Percentiles rank a stretch among this genome's conserved stretches.
These are phyloP conservation scores for Physcomitrium patens DNA, from an alignment of 225 moss, liverwort and hornwort species.

Conservation along the genomic window DNA sequence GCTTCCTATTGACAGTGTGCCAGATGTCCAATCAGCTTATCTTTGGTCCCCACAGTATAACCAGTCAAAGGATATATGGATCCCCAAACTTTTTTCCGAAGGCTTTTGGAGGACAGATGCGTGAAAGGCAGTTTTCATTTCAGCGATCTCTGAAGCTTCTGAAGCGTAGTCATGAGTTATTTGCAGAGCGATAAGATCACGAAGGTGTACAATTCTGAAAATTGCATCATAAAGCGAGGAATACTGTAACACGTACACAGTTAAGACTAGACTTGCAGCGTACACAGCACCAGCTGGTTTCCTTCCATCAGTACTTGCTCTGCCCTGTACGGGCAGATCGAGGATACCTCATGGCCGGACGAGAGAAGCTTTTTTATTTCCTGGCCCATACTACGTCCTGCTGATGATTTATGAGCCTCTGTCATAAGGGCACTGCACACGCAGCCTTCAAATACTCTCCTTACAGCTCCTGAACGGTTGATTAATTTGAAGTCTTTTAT, in stretches of 20 bases:
- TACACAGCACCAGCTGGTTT: slow-evolving; percentile 26
- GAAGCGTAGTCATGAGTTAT: slow-evolving; percentile 34
- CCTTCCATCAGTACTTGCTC: slow-evolving; percentile 20
- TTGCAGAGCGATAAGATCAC: slow-evolving; percentile 35
- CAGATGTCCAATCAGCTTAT: slow-evolving; percentile 18
- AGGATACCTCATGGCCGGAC: slow-evolving; percentile 33
- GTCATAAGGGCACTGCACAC: slow-evolving; percentile 16
- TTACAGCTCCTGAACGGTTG: not conserved
- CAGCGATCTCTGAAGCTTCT: slow-evolving; percentile 18
- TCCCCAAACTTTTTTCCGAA: not conserved
- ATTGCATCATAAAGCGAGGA: slow-evolving; percentile 27
- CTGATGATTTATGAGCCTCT: slow-evolving; percentile 23
- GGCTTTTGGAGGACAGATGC: slow-evolving; percentile 10
- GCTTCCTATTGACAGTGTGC: slow-evolving; percentile 36
- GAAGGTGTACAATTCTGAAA: slow-evolving; percentile 24
- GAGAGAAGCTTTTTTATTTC: slow-evolving; percentile 14
- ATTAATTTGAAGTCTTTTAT: not conserved
- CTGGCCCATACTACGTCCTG: slow-evolving; percentile 24
- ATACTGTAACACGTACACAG: not conserved
- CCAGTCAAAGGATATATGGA: slow-evolving; percentile 11
- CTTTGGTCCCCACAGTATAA: slow-evolving; percentile 11
- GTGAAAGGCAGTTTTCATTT: slow-evolving; percentile 17
- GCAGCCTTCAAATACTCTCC: not conserved
- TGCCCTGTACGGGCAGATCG: slow-evolving; percentile 36
- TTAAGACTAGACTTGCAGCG: slow-evolving; percentile 24